These are phyloP conservation scores for Acanthamoeba lenticulata DNA, from an alignment of 208 protist genomes.

Conservation along the genomic window DNA sequence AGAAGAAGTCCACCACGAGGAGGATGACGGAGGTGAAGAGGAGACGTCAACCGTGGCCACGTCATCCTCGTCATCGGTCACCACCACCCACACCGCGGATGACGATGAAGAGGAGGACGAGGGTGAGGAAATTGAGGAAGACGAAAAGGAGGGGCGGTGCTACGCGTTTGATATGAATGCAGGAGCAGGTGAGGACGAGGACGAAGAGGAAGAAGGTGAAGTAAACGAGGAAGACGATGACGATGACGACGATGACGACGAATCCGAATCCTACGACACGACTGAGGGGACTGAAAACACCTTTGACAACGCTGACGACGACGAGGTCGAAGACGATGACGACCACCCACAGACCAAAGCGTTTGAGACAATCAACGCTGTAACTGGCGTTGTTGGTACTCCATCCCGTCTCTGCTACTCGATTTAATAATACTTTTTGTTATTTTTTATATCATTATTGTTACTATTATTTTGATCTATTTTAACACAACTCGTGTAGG, in stretches of 20 bases:
- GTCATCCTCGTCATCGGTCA: background rate
- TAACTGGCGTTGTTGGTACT: conserved; percentile 18
- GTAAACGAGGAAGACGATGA: background rate
- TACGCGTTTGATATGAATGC: background rate
- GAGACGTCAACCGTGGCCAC: background rate
- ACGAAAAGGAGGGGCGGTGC: background rate
- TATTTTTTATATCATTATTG: background rate
- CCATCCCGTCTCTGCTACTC: background rate
- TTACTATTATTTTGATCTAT: background rate
- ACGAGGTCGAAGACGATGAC: background rate
- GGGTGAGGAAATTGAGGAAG: background rate
- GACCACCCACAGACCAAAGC: background rate
- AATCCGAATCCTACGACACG: background rate
- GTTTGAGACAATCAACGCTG: background rate
- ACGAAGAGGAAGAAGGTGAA: background rate
- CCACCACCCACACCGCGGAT: background rate
- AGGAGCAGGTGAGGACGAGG: background rate
- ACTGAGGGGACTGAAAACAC: background rate
- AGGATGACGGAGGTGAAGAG: background rate
- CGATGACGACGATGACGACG: background rate
- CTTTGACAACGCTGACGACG: background rate
- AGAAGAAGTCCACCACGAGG: background rate
- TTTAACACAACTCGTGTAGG: background rate
- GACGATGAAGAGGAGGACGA: background rate
- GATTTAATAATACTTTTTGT: background rate